These are phyloP conservation scores for Funneliformis geosporum DNA, from an alignment of 192 early-diverging fungal genomes.

Conservation along the genomic window DNA sequence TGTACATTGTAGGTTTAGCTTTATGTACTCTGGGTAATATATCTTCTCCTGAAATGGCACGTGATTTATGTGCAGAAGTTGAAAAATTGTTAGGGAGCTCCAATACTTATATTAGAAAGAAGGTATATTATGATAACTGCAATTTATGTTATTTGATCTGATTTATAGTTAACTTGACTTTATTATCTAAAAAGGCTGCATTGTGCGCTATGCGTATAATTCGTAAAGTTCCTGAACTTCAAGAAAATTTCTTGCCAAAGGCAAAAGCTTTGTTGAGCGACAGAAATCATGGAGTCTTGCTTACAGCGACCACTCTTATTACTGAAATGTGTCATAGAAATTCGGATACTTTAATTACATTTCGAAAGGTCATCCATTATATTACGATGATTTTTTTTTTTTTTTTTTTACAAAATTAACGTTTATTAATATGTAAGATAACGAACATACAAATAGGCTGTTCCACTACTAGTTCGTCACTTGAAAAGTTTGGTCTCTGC, in stretches of 20 bases:
- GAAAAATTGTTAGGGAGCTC: conserved; percentile 88
- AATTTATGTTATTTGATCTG: neutral
- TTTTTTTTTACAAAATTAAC: neutral
- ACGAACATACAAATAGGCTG: conserved; percentile 48
- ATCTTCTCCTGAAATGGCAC: conserved; percentile 93
- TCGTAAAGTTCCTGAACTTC: conserved; percentile 89
- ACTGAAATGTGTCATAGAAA: conserved; percentile 84
- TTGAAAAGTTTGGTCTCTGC: conserved; percentile 85
- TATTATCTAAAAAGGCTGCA: conserved; percentile 65
- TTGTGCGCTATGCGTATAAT: conserved; percentile 90
- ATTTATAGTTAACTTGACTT: neutral
- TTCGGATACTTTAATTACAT: conserved; percentile 65
- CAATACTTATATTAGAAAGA: conserved; percentile 95
- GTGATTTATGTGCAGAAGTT: conserved; percentile 91
- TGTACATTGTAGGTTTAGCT: conserved; percentile 96
- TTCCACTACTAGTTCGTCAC: conserved; percentile 83
- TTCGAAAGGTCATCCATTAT: conserved; percentile 63
- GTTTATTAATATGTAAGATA: neutral
- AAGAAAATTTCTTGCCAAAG: conserved; percentile 78
- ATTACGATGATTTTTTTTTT: neutral
- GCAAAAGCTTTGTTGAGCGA: conserved; percentile 80
- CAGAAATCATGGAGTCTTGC: conserved; percentile 93
- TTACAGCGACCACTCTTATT: conserved; percentile 87
- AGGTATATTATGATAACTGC: conserved; percentile 57
- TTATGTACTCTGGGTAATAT: conserved; percentile 96